Conservation (phyloP, 2,329 filamentous ascomycete genomes). For the Colletotrichum sp. region DNA sequence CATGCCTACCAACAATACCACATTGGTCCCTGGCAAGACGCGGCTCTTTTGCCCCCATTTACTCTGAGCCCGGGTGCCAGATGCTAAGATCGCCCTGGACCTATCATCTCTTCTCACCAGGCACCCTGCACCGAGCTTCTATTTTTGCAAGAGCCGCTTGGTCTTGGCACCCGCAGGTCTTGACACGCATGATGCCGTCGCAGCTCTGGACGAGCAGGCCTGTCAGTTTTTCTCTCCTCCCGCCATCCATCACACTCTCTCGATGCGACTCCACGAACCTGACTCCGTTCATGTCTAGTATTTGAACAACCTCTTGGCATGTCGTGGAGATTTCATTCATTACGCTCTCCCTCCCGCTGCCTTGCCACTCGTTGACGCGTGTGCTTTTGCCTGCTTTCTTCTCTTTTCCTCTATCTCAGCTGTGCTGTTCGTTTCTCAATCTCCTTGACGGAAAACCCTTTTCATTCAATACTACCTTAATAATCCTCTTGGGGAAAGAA, state of each 20-base stretch:
- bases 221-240: not conserved
- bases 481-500: constrained; percentile 2
- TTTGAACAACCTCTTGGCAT: constrained; percentile 7
- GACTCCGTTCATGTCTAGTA: not conserved
- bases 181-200: constrained; percentile 16
- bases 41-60: not conserved
- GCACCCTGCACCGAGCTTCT: not conserved
- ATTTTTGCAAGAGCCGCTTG: constrained; percentile 17
- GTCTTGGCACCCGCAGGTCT: not conserved
- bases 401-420: constrained; percentile 1
- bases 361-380: constrained; percentile 9
- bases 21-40: not conserved
- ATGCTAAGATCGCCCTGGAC: not conserved
- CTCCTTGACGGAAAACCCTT: not conserved
- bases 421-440: constrained; percentile 12
- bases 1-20: not conserved
- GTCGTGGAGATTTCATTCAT: constrained; percentile 10
- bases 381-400: not conserved
- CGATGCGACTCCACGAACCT: not conserved
- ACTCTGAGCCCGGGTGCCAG: not conserved
- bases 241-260: not conserved
- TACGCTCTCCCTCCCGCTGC: not conserved
- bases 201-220: not conserved
- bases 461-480: not conserved
- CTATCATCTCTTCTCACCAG: constrained; percentile 4